Evolutionary conservation across 202 grass and related monocot species (phyloP), one percentile per base, ranked within the genome.

Genomic region (Miscanthus sacchariflorus): DNA sequence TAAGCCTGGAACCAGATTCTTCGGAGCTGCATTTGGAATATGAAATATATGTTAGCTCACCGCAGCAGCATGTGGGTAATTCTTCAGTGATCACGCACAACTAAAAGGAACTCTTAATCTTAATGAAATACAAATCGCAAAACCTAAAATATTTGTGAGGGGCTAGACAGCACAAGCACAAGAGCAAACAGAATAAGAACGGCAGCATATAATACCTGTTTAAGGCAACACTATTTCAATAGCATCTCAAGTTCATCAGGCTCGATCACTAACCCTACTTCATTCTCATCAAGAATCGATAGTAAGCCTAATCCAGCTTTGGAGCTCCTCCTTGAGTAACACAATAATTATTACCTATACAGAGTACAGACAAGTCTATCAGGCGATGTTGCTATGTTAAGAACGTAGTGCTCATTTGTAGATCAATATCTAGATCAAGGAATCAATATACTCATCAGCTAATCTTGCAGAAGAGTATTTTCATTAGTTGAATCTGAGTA

Each of bases 391-490:
- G 24, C 23, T 49, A 12, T 33, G 23, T 50, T 24, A 65, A 64
- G 80, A 56, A 21, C 7, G 28, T 30, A 66, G 4, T 66, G 63
- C 5, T 27, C 7, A 7, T 48, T 68, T 43, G 49, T 25, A 50
- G 15, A 84, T 30, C 65, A 81, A 76, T 44, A 63, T 52, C 40
- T 70, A n/a, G 44, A 61, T 63, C 27, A 45, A 71, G 14, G 11
- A 84, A 64, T 77, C 63, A 81, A 25, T 27, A 81, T 68, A n/a
- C 39, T 77, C n/a, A 44, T 25, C 45, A 72, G 77, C 39, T 64
- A 72, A 40, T 12, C 6, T 81, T 49, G 18, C 76, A 21, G 4
- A 83, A 58, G 12, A 69, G 74, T 52, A 33, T 52, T 18, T 28
- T 19, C 14, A 33, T 19, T 19, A 76, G 49, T 33, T 52, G 2